These are phyloP conservation scores for Leishmania tarentolae DNA, from an alignment of 208 protist species.

Conservation along the genomic window DNA sequence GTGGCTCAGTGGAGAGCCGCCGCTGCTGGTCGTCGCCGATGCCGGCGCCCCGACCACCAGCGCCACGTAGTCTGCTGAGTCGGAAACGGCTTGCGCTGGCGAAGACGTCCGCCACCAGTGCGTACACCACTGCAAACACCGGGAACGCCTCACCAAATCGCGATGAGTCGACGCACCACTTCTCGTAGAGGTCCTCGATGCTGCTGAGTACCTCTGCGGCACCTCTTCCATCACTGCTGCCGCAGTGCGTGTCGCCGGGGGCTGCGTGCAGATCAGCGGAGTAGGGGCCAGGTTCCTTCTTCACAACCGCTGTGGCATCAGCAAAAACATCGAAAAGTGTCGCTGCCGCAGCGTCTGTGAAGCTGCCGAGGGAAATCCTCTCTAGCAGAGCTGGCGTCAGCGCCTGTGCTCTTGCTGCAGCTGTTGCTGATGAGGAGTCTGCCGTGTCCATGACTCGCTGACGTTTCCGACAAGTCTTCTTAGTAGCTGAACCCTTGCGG, in stretches of 20 bases:
- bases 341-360: constrained; percentile 49
- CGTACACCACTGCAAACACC: constrained; percentile 53
- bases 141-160: constrained; percentile 68
- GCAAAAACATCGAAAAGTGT: constrained; percentile 45
- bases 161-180: constrained; percentile 39
- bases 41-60: not conserved
- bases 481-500: not conserved
- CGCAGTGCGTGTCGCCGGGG: not conserved
- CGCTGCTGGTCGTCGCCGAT: not conserved
- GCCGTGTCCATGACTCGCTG: not conserved
- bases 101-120: constrained; percentile 54
- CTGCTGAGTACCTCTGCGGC: constrained; percentile 13
- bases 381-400: constrained; percentile 49
- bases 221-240: constrained; percentile 1
- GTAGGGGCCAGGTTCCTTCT: not conserved
- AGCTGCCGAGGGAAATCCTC: constrained; percentile 65
- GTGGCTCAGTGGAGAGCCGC: not conserved
- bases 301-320: constrained; percentile 21
- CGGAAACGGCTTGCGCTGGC: constrained; percentile 15
- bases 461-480: constrained; percentile 14
- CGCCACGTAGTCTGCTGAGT: not conserved
- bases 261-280: not conserved
- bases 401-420: constrained; percentile 2
- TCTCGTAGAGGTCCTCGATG: constrained; percentile 40
- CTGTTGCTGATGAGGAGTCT: not conserved